phyloP scores from a whole-genome alignment of 805 yeast species.

The Wickerhamomyces subpelliculosus region DNA sequence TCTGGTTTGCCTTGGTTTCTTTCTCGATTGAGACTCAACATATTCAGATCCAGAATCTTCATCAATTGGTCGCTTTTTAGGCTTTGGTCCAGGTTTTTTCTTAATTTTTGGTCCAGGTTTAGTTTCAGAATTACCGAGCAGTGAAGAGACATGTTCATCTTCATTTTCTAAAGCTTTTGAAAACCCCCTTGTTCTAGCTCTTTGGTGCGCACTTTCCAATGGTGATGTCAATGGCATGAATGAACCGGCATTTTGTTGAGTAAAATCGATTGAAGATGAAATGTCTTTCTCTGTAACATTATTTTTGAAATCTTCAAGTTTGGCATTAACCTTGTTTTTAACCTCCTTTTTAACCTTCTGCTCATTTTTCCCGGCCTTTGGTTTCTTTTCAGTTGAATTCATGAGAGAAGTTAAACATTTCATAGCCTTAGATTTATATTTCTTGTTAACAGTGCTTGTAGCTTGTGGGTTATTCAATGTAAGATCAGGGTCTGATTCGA shows the following conservation, averaged over 20 bases:
- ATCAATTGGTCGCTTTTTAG: constrained; percentile 19
- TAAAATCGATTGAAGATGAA: constrained; percentile 6
- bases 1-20: no score
- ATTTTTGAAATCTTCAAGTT: not conserved
- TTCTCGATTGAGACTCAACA: no score
- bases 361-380: not conserved
- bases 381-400: not conserved
- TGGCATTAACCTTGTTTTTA: not conserved
- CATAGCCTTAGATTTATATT: constrained; percentile 5
- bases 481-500: constrained; percentile 9
- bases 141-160: no score
- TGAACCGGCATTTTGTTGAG: constrained; percentile 1
- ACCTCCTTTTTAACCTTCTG: not conserved
- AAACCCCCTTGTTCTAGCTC: constrained; percentile 11
- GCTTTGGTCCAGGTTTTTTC: not conserved
- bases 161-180: constrained; percentile 1
- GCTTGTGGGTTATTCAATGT: not conserved
- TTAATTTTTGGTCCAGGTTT: not conserved
- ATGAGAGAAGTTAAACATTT: constrained; percentile 2
- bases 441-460: not conserved
- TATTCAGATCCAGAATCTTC: constrained; percentile 15
- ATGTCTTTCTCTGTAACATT: not conserved
- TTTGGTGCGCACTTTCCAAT: constrained; percentile 7
- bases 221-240: constrained; percentile 8
- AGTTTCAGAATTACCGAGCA: no score